phyloP scores from a whole-genome alignment of 768 basidiomycete genomes.

The Lyophyllum decastes region DNA sequence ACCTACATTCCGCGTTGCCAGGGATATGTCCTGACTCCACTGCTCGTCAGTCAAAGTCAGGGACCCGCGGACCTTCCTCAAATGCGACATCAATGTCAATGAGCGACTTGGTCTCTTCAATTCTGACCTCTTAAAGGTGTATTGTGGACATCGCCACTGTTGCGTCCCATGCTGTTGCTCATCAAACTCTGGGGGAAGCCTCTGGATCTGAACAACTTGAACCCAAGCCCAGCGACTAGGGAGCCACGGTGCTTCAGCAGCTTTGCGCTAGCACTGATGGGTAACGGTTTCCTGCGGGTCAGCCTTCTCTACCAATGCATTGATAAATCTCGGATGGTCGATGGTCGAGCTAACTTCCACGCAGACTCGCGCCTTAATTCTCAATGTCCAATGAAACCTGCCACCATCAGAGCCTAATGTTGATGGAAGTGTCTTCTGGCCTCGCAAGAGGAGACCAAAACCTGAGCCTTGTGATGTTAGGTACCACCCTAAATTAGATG shows the following conservation, averaged over 20 bases:
- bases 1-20: too few species aligned
- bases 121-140: slow-evolving; percentile 50
- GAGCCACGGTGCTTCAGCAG: slow-evolving; percentile 52
- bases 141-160: slow-evolving; percentile 48
- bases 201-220: slow-evolving; percentile 50
- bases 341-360: not conserved
- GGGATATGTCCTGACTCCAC: not conserved
- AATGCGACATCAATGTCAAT: slow-evolving; percentile 65
- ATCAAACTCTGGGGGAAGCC: slow-evolving; percentile 66
- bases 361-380: slow-evolving; percentile 45
- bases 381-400: slow-evolving; percentile 51
- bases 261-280: slow-evolving; percentile 63
- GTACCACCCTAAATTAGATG: slow-evolving; percentile 14
- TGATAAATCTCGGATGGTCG: too few species aligned
- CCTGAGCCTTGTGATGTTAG: slow-evolving; percentile 30
- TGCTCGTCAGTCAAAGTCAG: slow-evolving; percentile 46
- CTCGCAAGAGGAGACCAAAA: slow-evolving; percentile 18
- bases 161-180: slow-evolving; percentile 43
- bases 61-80: slow-evolving; percentile 40
- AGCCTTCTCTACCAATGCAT: not conserved
- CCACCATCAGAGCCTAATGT: slow-evolving; percentile 11
- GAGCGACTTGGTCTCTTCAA: slow-evolving; percentile 56
- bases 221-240: slow-evolving; percentile 13
- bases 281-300: slow-evolving; percentile 61
- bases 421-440: slow-evolving; percentile 31